A percentile compares a stretch with the other conserved stretches of the same genome.
phyloP scores from a whole-genome alignment of 2,329 filamentous ascomycete genomes.

The Fusarium falciforme region DNA sequence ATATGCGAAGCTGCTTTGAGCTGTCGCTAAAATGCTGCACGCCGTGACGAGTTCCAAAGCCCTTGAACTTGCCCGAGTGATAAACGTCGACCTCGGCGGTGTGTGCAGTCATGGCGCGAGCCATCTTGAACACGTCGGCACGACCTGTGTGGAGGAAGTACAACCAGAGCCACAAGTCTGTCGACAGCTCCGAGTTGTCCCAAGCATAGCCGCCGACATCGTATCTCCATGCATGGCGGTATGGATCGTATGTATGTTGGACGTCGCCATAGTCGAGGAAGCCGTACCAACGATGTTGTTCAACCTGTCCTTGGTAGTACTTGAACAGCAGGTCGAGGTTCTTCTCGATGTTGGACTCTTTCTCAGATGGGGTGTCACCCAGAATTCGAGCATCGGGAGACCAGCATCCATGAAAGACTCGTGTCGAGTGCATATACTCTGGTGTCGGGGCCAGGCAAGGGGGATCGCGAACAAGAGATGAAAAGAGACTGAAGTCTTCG shows the following conservation, averaged over 20 bases:
- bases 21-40: slow-evolving; percentile 72
- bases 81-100: slow-evolving; percentile 72
- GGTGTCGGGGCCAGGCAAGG: slow-evolving; percentile 62
- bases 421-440: slow-evolving; percentile 53
- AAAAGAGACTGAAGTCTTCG: slow-evolving; percentile 53
- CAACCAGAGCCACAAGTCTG: slow-evolving; percentile 71
- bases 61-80: slow-evolving; percentile 66
- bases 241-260: slow-evolving; percentile 69
- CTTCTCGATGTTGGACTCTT: slow-evolving; percentile 57
- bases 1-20: slow-evolving; percentile 70
- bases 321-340: slow-evolving; percentile 66
- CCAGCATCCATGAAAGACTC: slow-evolving; percentile 32
- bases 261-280: slow-evolving; percentile 72
- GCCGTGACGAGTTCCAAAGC: slow-evolving; percentile 71
- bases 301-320: slow-evolving; percentile 66
- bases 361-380: slow-evolving; percentile 23
- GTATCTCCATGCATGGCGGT: slow-evolving; percentile 71
- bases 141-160: slow-evolving; percentile 70
- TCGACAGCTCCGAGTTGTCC: slow-evolving; percentile 73
- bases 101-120: slow-evolving; percentile 68
- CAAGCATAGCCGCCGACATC: slow-evolving; percentile 73
- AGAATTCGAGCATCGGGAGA: slow-evolving; percentile 5
- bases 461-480: slow-evolving; percentile 52
- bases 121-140: slow-evolving; percentile 67
- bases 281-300: slow-evolving; percentile 70